Percentiles rank a stretch among this genome's conserved stretches.
These are phyloP conservation scores for Ceratocystis diversiconidia DNA, from an alignment of 2,329 filamentous ascomycete species.

Conservation along the genomic window DNA sequence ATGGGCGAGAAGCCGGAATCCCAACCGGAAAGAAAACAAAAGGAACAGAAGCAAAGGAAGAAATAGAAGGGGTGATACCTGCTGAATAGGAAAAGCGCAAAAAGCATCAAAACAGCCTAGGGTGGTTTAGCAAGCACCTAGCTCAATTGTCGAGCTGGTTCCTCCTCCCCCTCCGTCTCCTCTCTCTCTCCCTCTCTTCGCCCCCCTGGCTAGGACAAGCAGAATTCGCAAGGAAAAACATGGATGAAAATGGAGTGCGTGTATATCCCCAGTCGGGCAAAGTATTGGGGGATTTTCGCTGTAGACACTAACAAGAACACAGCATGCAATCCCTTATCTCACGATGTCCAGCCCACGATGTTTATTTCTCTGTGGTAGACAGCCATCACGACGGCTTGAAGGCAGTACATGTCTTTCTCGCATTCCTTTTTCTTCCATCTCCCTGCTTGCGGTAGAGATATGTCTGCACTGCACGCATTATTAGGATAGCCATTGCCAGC, in stretches of 20 bases:
- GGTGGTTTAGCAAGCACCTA: too few species aligned
- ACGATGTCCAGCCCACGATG: background rate
- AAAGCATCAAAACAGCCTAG: background rate
- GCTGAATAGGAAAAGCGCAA: background rate
- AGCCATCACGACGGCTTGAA: too few species aligned
- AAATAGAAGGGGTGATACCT: too few species aligned
- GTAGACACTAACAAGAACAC: background rate
- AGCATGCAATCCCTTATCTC: background rate
- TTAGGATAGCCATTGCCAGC: background rate
- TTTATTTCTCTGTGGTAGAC: background rate
- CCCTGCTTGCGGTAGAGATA: background rate
- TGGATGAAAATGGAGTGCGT: background rate
- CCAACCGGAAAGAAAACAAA: constrained; percentile 4
- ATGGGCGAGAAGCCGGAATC: constrained; percentile 1
- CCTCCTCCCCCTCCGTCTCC: too few species aligned
- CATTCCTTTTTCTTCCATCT: background rate
- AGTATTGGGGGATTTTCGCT: background rate
- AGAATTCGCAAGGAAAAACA: background rate
- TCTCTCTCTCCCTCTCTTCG: too few species aligned
- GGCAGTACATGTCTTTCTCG: background rate
- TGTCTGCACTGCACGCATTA: background rate
- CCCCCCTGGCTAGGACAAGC: background rate
- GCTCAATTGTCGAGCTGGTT: too few species aligned
- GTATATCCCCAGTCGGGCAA: too few species aligned
- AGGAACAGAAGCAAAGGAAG: background rate